These are phyloP conservation scores for Polychaeton citri DNA, from an alignment of 2,329 filamentous ascomycete genomes.

Conservation along the genomic window DNA sequence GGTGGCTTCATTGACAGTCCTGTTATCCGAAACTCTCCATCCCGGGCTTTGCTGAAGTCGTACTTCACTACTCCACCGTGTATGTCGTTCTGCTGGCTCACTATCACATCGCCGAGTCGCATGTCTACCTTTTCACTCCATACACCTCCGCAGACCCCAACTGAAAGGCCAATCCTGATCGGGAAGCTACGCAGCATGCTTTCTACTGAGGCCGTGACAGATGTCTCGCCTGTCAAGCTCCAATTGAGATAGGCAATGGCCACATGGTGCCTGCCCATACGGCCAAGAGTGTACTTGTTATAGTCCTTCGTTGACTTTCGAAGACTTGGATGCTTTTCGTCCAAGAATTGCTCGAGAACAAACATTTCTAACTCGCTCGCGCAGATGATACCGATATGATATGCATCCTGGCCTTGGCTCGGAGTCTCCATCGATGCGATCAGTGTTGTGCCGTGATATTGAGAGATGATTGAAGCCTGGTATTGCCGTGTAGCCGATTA, in stretches of 20 bases:
- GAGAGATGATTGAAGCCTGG: too few species aligned
- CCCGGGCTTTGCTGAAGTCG: conserved; percentile 4
- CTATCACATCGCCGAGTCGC: conserved; percentile 14
- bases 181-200: background rate
- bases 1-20: background rate
- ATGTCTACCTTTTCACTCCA: conserved; percentile 9
- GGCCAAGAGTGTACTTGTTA: background rate
- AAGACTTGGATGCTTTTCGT: background rate
- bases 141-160: conserved; percentile 14
- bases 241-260: background rate
- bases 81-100: conserved; percentile 6
- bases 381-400: background rate
- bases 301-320: background rate
- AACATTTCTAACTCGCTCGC: background rate
- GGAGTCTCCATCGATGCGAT: too few species aligned
- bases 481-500: too few species aligned
- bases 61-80: conserved; percentile 9
- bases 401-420: too few species aligned
- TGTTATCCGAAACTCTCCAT: background rate
- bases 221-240: background rate
- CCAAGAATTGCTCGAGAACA: background rate
- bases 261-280: background rate
- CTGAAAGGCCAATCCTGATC: conserved; percentile 7
- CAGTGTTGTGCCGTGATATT: too few species aligned
- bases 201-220: background rate